Evolutionary conservation across 202 grass and related monocot genomes (phyloP).

Genomic region (Musa balbisiana): DNA sequence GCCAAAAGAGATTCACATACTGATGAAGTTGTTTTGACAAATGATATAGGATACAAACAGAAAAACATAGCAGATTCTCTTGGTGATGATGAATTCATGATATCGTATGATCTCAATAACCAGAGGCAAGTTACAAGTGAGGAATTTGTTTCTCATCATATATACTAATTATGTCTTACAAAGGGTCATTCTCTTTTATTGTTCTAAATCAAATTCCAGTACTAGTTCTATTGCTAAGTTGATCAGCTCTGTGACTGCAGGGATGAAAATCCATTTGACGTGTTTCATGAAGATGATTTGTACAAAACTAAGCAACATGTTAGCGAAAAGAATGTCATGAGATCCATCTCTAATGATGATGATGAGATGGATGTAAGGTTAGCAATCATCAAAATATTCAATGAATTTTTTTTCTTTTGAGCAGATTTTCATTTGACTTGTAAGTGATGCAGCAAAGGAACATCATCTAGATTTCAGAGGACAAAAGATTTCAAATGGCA

Average conservation of each 20-base stretch:
- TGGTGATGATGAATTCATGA: conserved; percentile 83
- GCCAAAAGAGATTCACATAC: conserved; percentile 28
- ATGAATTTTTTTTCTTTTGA: conserved; percentile 23
- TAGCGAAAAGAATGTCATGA: conserved; percentile 35
- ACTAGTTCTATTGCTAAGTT: background rate
- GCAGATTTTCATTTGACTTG: conserved; percentile 27
- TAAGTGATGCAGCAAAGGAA: conserved; percentile 31
- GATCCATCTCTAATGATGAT: conserved; percentile 45
- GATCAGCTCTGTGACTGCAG: conserved; percentile 23
- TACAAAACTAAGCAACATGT: conserved; percentile 32
- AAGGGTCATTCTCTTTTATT: conserved; percentile 7
- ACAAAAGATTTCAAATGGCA: conserved; percentile 37
- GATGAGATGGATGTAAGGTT: conserved; percentile 46
- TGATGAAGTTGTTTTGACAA: conserved; percentile 31
- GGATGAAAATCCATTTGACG: conserved; percentile 51
- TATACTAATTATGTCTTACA: conserved; percentile 1
- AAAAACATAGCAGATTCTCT: conserved; percentile 92
- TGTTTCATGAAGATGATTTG: conserved; percentile 30
- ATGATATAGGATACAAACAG: conserved; percentile 34
- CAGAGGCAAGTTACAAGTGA: conserved; percentile 41
- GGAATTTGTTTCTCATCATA: background rate
- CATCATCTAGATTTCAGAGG: conserved; percentile 36
- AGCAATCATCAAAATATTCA: conserved; percentile 13
- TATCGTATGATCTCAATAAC: conserved; percentile 51
- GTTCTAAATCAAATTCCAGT: background rate